These are phyloP conservation scores for Globisporangium splendens DNA, from an alignment of 352 stramenopile species.

Conservation along the genomic window DNA sequence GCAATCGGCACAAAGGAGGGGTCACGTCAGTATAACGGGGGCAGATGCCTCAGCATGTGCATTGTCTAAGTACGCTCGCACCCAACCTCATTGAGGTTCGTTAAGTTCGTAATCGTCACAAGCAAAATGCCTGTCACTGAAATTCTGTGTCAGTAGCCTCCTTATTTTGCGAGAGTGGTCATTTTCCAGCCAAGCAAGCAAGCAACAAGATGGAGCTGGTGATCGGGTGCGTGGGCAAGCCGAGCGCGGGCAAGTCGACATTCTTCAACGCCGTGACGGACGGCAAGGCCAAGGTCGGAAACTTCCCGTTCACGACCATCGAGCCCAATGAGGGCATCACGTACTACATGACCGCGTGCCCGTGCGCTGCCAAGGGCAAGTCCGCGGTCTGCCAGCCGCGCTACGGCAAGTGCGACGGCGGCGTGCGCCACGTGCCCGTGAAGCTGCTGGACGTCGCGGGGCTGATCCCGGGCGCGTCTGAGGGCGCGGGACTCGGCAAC, in stretches of 20 bases:
- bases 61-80: too few relatives aligned
- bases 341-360: constrained; percentile 86
- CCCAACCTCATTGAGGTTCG: too few relatives aligned
- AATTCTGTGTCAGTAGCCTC: too few relatives aligned
- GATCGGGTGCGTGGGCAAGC: constrained; percentile 88
- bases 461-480: constrained; percentile 77
- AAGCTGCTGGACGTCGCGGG: constrained; percentile 84
- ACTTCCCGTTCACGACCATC: constrained; percentile 90
- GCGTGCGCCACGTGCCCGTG: constrained; percentile 74
- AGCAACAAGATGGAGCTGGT: constrained; percentile 66
- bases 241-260: constrained; percentile 85
- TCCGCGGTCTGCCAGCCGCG: constrained; percentile 55
- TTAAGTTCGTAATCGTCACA: too few relatives aligned
- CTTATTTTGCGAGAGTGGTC: neutral
- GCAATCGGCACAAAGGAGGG: too few relatives aligned
- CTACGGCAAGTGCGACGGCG: constrained; percentile 77
- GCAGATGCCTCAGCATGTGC: too few relatives aligned
- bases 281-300: constrained; percentile 83
- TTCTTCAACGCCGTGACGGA: constrained; percentile 91
- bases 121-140: too few relatives aligned
- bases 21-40: too few relatives aligned
- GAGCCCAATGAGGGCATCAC: constrained; percentile 88
- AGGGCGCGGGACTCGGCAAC: constrained; percentile 96
- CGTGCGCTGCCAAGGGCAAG: constrained; percentile 64
- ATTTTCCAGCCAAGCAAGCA: constrained; percentile 7